Evolutionary conservation across 108 stramenopile genomes (phyloP), one percentile per base, ranked within the genome.

Genomic region (Fistulifera pelliculosa): DNA sequence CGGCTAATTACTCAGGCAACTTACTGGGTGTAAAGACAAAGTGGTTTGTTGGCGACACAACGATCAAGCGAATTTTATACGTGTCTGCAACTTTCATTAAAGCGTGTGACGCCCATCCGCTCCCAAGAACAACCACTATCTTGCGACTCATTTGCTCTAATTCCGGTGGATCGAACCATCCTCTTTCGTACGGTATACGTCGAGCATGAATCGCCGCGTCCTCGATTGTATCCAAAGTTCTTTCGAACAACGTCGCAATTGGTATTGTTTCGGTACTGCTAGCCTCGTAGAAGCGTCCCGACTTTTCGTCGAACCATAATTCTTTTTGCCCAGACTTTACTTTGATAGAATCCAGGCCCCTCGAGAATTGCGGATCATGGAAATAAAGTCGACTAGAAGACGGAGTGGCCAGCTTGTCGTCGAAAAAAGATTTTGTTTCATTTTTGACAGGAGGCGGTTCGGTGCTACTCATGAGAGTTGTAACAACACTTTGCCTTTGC

Each of bases 81-180:
- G 62, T 64, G 44, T 78, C 77, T 21, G 74, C 77, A 8, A 80
- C 62, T 49, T 87, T 83, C 43, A 80, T 52, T 26, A 87, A 62
- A 6, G 81, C 77, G 57, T 83, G 85, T 11, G 70, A 38, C 14
- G 80, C 94, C 94, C 94, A 95, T 27, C 94, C 93, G 10, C 79
- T 81, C 1, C 93, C 93, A 23, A 94, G 56, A 0, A 94, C 77
- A 8, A 94, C 78, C 17, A 94, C 58, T 59, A 47, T 71, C 64
- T 41, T 58, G 14, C 38, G 68, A 38, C 39, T 55, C 18, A 47
- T 62, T 66, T 27, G 26, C 11, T 17, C 16, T 11, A 45, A 11
- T 54, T 57, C 66, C 54, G 61, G 54, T 27, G 40, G 26, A 19
- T 53, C 41, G 12, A 52, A 40, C 58, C 58, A 63, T 21, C 71